Evolutionary conservation across 2,329 filamentous ascomycete genomes (phyloP).

Genomic region (Talaromyces sp.): DNA sequence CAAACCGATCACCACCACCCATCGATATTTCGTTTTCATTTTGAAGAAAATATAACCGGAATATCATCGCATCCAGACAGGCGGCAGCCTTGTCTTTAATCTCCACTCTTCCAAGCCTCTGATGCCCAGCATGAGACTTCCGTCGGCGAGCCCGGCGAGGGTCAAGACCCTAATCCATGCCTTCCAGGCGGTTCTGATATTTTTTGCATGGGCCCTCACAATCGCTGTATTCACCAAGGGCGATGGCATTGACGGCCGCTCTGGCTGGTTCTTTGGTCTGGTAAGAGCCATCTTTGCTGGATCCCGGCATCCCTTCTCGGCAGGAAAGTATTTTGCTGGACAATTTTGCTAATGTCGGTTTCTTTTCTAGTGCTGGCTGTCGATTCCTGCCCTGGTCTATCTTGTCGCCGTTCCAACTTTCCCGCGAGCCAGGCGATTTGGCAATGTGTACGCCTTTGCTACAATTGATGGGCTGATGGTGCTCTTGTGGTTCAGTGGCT

Average conservation of each 20-base stretch:
- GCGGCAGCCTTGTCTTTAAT: neutral
- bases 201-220: constrained; percentile 52
- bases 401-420: constrained; percentile 57
- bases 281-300: constrained; percentile 31
- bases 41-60: neutral
- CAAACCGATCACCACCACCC: neutral
- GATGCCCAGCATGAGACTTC: constrained; percentile 21
- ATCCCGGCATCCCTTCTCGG: neutral
- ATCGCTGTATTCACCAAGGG: constrained; percentile 53
- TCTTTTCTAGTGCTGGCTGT: constrained; percentile 50
- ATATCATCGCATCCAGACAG: neutral
- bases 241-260: constrained; percentile 48
- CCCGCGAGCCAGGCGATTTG: constrained; percentile 52
- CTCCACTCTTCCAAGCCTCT: neutral
- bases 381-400: constrained; percentile 53
- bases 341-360: neutral
- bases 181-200: constrained; percentile 50
- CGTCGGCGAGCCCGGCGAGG: constrained; percentile 45
- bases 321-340: neutral
- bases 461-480: constrained; percentile 49
- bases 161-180: constrained; percentile 52
- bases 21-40: neutral
- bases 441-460: constrained; percentile 56
- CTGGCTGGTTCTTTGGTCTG: constrained; percentile 53
- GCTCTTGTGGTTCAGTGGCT: constrained; percentile 55